Percentiles rank a stretch among this genome's conserved stretches.
These are phyloP conservation scores for Hansenula sp. DNA, from an alignment of 1,139 yeast species.

Conservation along the genomic window DNA sequence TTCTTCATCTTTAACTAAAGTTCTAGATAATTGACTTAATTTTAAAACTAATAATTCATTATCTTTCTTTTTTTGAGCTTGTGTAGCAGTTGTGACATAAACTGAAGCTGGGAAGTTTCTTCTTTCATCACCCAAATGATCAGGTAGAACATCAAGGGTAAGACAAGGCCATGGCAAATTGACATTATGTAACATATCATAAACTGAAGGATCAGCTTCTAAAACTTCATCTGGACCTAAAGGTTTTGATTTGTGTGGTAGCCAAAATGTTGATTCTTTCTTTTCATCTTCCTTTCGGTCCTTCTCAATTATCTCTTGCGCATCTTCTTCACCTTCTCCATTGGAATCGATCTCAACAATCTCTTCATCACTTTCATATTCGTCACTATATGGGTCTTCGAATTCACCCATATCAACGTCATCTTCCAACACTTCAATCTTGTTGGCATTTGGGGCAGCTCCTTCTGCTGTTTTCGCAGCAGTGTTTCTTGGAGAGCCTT, in stretches of 20 bases:
- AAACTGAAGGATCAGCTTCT: conserved; percentile 95
- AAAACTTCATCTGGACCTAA: conserved; percentile 93
- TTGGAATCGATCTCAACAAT: conserved; percentile 72
- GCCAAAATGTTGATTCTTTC: conserved; percentile 46
- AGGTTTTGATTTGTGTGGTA: conserved; percentile 86
- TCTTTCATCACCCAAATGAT: conserved; percentile 81
- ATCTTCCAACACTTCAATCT: conserved; percentile 23
- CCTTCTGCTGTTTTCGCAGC: conserved; percentile 30
- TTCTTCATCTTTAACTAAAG: conserved; percentile 74
- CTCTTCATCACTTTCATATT: conserved; percentile 90
- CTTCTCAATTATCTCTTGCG: conserved; percentile 28
- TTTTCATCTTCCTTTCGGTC: conserved; percentile 27
- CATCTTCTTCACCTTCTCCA: conserved; percentile 55
- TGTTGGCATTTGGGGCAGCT: conserved; percentile 28
- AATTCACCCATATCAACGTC: conserved; percentile 81
- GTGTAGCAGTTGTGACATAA: conserved; percentile 89
- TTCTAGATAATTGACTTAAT: conserved; percentile 75
- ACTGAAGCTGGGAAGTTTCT: conserved; percentile 86
- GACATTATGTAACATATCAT: conserved; percentile 93
- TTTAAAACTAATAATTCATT: conserved; percentile 85
- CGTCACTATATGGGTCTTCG: conserved; percentile 94
- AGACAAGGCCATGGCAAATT: conserved; percentile 97
- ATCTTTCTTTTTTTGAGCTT: conserved; percentile 82
- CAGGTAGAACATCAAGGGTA: conserved; percentile 86
- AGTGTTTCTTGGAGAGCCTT: conserved; percentile 30